Evolutionary conservation across 116 monocot species (phyloP).

Genomic region (Phalaenopsis hybrid): DNA sequence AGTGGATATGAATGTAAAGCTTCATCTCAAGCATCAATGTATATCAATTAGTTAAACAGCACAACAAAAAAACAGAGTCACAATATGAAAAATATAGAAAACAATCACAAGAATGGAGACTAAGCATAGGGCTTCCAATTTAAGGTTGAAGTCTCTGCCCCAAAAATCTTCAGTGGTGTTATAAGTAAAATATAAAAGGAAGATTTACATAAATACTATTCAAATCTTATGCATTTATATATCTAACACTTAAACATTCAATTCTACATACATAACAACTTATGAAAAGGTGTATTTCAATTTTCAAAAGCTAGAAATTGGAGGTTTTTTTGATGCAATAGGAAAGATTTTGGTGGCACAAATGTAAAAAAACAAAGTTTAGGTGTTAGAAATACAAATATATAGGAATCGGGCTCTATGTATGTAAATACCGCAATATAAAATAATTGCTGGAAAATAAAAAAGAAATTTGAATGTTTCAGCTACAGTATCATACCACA

Average conservation of each 20-base stretch:
- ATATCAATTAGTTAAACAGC: neutral
- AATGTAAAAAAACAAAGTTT: too few relatives aligned
- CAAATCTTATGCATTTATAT: too few relatives aligned
- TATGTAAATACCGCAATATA: too few relatives aligned
- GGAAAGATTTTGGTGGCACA: too few relatives aligned
- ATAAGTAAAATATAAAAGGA: neutral
- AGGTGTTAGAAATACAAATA: too few relatives aligned
- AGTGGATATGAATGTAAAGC: neutral
- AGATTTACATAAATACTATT: too few relatives aligned
- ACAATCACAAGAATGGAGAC: neutral
- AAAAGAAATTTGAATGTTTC: neutral
- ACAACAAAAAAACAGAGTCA: neutral
- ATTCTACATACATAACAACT: too few relatives aligned
- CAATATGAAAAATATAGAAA: neutral
- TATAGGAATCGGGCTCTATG: too few relatives aligned
- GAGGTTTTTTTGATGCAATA: too few relatives aligned
- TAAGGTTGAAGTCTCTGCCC: neutral
- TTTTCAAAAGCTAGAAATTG: too few relatives aligned
- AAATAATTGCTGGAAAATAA: neutral
- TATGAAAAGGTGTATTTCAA: too few relatives aligned
- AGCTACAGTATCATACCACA: slow-evolving; percentile 24
- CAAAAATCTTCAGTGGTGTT: neutral
- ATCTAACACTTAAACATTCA: too few relatives aligned
- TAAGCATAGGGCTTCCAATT: neutral
- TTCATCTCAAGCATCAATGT: neutral